phyloP scores from a whole-genome alignment of 345 rosid species.

The Draba incana region DNA sequence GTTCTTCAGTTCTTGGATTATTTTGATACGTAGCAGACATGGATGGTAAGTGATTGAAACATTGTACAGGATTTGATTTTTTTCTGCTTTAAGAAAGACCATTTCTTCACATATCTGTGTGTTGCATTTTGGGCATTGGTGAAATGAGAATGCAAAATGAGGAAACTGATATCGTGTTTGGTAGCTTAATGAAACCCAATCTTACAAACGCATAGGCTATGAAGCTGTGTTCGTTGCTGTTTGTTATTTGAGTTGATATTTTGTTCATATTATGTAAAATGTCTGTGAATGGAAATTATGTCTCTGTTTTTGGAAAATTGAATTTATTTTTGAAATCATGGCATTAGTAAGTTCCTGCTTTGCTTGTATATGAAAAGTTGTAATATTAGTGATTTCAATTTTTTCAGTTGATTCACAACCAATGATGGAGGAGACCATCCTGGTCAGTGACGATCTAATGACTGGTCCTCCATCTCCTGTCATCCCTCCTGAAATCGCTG shows the following conservation, averaged over 20 bases:
- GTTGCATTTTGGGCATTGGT: not conserved
- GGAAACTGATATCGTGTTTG: not conserved
- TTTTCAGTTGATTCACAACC: constrained; percentile 89
- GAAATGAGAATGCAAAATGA: not conserved
- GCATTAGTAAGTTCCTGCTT: not conserved
- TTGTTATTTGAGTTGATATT: too few relatives aligned
- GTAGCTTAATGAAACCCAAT: not conserved
- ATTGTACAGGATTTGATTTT: not conserved
- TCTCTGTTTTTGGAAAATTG: not conserved
- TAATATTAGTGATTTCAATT: constrained; percentile 19
- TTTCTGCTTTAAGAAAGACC: constrained; percentile 2
- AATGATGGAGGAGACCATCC: constrained; percentile 90
- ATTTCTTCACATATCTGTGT: not conserved
- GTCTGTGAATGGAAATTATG: not conserved
- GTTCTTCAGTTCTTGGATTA: not conserved
- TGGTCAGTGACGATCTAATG: constrained; percentile 96
- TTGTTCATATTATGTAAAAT: constrained; percentile 8
- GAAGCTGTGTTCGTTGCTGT: constrained; percentile 7
- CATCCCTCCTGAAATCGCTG: constrained; percentile 88
- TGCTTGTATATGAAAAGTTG: not conserved
- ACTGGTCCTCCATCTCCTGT: constrained; percentile 89
- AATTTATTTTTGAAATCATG: not conserved
- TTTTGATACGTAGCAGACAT: constrained; percentile 34
- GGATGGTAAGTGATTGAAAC: constrained; percentile 40
- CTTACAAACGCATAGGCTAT: not conserved